Base-by-base conservation (phyloP, 345 rosid species). In the Erucastrum elatum region DNA sequence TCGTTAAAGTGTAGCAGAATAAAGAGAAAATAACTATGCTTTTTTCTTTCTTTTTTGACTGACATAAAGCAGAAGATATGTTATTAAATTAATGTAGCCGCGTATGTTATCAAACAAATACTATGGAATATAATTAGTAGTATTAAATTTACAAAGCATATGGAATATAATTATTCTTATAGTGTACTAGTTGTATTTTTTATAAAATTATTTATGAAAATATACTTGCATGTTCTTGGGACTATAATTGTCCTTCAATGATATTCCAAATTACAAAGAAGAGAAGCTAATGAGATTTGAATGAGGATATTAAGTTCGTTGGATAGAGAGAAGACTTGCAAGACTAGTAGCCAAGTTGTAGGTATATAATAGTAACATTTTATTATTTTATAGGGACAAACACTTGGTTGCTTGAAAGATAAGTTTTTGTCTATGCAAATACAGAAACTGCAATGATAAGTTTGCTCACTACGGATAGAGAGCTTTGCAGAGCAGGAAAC, bases 281-380 rank as follows among this genome's bases (percentile, higher is more conserved):
- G 68, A 71, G 25, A 56, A 58, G 25, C 31, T 72, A 53, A 55
- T 64, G 60, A 41, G 51, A 64, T 72, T 72, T 72, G 37, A 78
- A 59, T 0, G 25, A 65, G 6, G 61, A 71, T 29, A 58, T 21
- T 31, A 56, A 71, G 76, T 55, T 78, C 72, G 37, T 78, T 65
- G 68, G 67, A 71, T 39, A 39, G 60, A 37, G 67, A 64, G 67
- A 64, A 55, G 49, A 49, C 68, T 44, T 13, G 1, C 56, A 53
- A 34, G 41, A 79, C 64, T 46, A 79, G 78, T 73, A 34, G 78
- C 70, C 82, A 79, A 79, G 78, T 79, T 74, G 82, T 13, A 68
- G 70, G 71, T 68, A 51, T 68, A 61, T 68, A 64, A 51, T 66
- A 34, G 62, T 66, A 74, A 29, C 31, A 29, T 29, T 34, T 74